Conservation (phyloP, 495 filamentous ascomycete species). For the Glutinoglossum americanum region DNA sequence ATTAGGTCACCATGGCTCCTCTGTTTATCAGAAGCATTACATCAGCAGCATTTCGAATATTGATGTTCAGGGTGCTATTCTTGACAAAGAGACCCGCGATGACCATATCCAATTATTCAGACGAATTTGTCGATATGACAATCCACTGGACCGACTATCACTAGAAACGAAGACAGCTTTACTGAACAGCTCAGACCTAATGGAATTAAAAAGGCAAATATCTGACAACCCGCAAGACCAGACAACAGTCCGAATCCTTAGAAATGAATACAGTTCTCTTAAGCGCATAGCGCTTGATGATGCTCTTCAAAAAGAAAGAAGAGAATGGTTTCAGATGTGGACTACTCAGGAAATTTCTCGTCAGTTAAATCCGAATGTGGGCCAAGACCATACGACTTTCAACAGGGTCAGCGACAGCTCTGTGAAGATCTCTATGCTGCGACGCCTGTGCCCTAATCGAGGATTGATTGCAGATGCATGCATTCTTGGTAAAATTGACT, state of each 20-base stretch:
- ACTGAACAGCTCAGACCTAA: not conserved
- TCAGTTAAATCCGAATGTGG: not conserved
- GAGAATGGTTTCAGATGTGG: not conserved
- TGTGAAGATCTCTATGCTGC: not conserved
- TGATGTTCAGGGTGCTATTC: not conserved
- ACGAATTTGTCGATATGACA: not conserved
- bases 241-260: not conserved
- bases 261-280: not conserved
- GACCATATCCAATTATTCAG: not conserved
- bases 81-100: not conserved
- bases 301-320: not conserved
- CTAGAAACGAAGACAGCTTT: not conserved
- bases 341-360: not conserved
- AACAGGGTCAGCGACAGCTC: not conserved
- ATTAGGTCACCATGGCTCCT: not conserved
- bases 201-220: not conserved
- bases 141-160: not conserved
- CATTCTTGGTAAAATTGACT: not conserved
- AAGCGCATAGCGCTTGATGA: not conserved
- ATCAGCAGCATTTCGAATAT: not conserved
- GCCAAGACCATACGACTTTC: not conserved
- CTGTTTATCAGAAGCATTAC: not conserved
- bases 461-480: not conserved
- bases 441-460: not conserved
- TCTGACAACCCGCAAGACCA: not conserved